Base-by-base conservation (phyloP, 1,284 basidiomycete genomes). In the Boletus semigastroideus region DNA sequence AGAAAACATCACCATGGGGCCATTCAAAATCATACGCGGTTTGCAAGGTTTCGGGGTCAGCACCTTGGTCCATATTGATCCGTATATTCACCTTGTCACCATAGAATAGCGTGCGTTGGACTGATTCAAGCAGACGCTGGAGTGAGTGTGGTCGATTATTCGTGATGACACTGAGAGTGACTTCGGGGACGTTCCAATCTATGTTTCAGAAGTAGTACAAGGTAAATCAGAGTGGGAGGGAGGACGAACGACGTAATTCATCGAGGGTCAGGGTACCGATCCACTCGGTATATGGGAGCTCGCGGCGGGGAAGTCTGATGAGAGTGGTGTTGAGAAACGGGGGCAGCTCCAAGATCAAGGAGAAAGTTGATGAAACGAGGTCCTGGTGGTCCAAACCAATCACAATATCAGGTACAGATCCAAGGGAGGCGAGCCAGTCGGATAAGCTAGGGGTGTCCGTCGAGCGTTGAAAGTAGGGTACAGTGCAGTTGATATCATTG, bases 121-220 rank as follows among this genome's bases (percentile, higher is more conserved):
- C 70, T 0, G 90, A 92, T 7, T 64, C 56, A 10, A 93, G 65
- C 2, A 93, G 74, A 8, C 91, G 83, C 13, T 60, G 59, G 2
- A 93, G 78, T 1, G 91, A 92, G n/a, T 69, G 64, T 8, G 90
- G 84, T 44, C 91, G 77, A 62, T 88, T 77, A 55, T 90, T 84
- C 0, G 90, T 92, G 48, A 92, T 86, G 38, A 93, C 77, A 40
- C 78, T 80, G 38, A 92, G 68, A 33, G 88, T 85, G 25, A 92
- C 70, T 33, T 71, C 73, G 4, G 89, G 88, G 1, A 69, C 64
- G 59, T 90, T 76, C 88, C 89, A 93, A 63, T 83, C 90, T 93
- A 61, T 28, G 41, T 38, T 53, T 51, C 44, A 52, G 11, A 48
- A 46, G 37, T 42, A 51, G 48, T 44, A 36, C 22, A 25, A 51